These are phyloP conservation scores for Arthrobotrys iridis DNA, from an alignment of 2,329 filamentous ascomycete species.

Conservation along the genomic window DNA sequence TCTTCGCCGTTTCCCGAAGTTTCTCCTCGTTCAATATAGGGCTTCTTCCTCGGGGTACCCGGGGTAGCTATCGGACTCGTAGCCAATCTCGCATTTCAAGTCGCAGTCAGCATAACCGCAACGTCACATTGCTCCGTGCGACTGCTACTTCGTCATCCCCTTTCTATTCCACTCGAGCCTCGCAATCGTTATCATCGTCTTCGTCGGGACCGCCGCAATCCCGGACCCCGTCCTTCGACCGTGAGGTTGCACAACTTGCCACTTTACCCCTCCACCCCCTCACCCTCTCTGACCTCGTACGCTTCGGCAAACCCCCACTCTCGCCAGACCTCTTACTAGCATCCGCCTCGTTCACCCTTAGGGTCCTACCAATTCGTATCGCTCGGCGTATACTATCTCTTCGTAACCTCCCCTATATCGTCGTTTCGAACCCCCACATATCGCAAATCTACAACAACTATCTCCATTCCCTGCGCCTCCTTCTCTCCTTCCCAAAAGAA, in stretches of 20 bases:
- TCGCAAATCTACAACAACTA: slow-evolving; percentile 96
- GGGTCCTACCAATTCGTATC: slow-evolving; percentile 87
- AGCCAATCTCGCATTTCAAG: slow-evolving; percentile 6
- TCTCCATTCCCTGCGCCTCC: slow-evolving; percentile 86
- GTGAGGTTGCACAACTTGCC: slow-evolving; percentile 79
- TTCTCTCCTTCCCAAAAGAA: slow-evolving; percentile 82
- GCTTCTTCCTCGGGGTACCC: no score
- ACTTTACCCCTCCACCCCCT: slow-evolving; percentile 80
- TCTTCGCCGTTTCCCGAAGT: slow-evolving; percentile 36
- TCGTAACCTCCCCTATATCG: slow-evolving; percentile 93
- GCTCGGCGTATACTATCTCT: slow-evolving; percentile 93
- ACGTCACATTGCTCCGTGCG: slow-evolving; percentile 43
- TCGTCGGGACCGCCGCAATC: slow-evolving; percentile 32
- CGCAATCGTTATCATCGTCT: slow-evolving; percentile 20
- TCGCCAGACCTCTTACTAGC: slow-evolving; percentile 71
- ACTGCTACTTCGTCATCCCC: slow-evolving; percentile 37
- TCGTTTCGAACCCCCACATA: slow-evolving; percentile 97
- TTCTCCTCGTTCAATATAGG: slow-evolving; percentile 24
- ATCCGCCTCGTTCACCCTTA: slow-evolving; percentile 95
- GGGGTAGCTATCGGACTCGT: slow-evolving; percentile 22
- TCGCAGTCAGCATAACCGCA: slow-evolving; percentile 31
- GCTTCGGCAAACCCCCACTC: slow-evolving; percentile 66
- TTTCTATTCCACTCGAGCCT: slow-evolving; percentile 21
- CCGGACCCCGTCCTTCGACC: slow-evolving; percentile 51
- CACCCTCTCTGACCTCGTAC: slow-evolving; percentile 87